phyloP scores from a whole-genome alignment of 495 filamentous ascomycete genomes.

The Penicillium robsamsonii region DNA sequence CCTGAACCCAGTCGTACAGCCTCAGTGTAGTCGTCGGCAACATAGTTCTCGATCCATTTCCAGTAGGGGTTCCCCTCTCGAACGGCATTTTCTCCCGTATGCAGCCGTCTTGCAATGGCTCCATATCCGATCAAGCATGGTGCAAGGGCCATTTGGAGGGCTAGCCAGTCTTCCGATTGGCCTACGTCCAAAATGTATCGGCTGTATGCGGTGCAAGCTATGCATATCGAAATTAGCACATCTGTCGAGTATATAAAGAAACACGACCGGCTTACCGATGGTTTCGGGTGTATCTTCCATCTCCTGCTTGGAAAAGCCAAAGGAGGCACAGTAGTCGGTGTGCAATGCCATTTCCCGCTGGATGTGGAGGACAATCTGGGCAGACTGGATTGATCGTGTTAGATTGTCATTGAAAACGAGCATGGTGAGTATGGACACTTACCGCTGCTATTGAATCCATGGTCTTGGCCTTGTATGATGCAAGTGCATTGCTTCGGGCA shows the following conservation, averaged over 20 bases:
- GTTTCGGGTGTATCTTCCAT: slow-evolving; percentile 72
- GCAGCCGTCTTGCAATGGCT: slow-evolving; percentile 66
- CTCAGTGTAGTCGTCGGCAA: slow-evolving; percentile 69
- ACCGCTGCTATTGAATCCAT: slow-evolving; percentile 70
- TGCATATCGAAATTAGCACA: not conserved
- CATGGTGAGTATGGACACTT: slow-evolving; percentile 23
- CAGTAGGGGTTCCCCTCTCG: slow-evolving; percentile 77
- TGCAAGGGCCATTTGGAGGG: slow-evolving; percentile 75
- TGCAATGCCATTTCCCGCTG: slow-evolving; percentile 78
- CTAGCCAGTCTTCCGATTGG: slow-evolving; percentile 80
- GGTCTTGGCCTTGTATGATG: slow-evolving; percentile 72
- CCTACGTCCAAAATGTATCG: slow-evolving; percentile 88
- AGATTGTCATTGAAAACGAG: slow-evolving; percentile 4
- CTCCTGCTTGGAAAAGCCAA: slow-evolving; percentile 72
- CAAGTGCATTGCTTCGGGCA: slow-evolving; percentile 77
- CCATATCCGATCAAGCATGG: slow-evolving; percentile 87
- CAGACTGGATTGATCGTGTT: slow-evolving; percentile 49
- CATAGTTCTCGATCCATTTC: slow-evolving; percentile 87
- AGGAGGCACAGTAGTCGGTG: slow-evolving; percentile 72
- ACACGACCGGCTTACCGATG: slow-evolving; percentile 54
- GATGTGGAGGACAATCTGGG: slow-evolving; percentile 69
- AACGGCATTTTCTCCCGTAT: slow-evolving; percentile 50
- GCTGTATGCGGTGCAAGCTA: slow-evolving; percentile 49
- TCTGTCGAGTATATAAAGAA: slow-evolving; percentile 29
- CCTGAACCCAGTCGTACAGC: slow-evolving; percentile 67